phyloP scores from a whole-genome alignment of 140 eudicot species.

The Oenanthe javanica region DNA sequence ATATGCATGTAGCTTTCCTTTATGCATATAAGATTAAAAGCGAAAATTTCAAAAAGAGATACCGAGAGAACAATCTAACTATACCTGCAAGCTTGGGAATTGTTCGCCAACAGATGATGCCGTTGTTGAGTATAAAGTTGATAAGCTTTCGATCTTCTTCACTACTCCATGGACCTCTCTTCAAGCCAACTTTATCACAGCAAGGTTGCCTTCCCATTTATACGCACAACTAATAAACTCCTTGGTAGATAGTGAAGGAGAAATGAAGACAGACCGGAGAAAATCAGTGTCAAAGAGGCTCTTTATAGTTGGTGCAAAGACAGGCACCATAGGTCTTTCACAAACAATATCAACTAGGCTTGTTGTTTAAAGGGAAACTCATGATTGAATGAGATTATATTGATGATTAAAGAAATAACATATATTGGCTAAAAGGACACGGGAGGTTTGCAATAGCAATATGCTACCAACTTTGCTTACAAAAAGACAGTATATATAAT shows the following conservation, averaged over 20 bases:
- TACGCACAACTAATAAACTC: background rate
- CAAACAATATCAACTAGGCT: constrained; percentile 14
- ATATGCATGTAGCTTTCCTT: background rate
- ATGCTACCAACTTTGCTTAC: constrained; percentile 15
- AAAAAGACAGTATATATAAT: constrained; percentile 10
- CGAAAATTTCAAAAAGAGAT: background rate
- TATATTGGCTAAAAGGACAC: constrained; percentile 18
- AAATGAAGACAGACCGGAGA: background rate
- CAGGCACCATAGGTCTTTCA: constrained; percentile 16
- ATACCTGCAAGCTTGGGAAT: constrained; percentile 81
- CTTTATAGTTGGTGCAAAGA: constrained; percentile 35
- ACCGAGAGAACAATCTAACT: background rate
- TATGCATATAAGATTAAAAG: background rate
- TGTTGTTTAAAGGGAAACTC: constrained; percentile 24
- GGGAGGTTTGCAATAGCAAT: constrained; percentile 9
- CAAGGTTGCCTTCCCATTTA: constrained; percentile 79
- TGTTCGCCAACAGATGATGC: constrained; percentile 75
- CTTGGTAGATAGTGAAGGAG: background rate
- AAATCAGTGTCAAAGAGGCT: background rate
- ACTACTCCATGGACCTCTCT: constrained; percentile 81
- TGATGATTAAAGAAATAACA: background rate
- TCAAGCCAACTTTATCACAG: constrained; percentile 71
- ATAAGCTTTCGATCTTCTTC: constrained; percentile 74
- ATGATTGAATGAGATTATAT: constrained; percentile 13
- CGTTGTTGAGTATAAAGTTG: constrained; percentile 56